Percentiles rank a stretch among this genome's conserved stretches.
Evolutionary conservation across 129 eudicot genomes (phyloP).

Genomic region (Artemisia argyi): DNA sequence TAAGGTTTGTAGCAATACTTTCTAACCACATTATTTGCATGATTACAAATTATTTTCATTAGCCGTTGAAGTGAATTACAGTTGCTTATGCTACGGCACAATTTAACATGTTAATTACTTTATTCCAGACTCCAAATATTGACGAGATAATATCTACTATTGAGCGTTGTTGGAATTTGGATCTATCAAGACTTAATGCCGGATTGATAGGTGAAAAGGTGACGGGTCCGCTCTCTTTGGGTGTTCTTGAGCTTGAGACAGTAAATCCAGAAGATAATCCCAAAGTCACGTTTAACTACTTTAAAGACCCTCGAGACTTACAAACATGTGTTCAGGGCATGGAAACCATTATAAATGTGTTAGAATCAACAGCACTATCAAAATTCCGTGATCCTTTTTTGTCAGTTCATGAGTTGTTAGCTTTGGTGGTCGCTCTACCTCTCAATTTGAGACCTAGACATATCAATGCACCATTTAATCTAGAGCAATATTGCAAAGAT

Average conservation of each 20-base stretch:
- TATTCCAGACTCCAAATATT: constrained; percentile 12
- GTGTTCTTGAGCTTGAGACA: too few relatives aligned
- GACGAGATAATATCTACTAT: too few relatives aligned
- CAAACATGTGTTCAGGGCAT: constrained; percentile 74
- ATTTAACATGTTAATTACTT: background rate
- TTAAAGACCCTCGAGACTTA: constrained; percentile 65
- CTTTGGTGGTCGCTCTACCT: constrained; percentile 47
- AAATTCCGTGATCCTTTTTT: constrained; percentile 48
- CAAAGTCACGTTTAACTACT: too few relatives aligned
- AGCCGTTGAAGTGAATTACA: too few relatives aligned
- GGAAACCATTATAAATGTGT: constrained; percentile 50
- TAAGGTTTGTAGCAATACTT: constrained; percentile 41
- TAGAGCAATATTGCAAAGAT: too few relatives aligned
- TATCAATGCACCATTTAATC: constrained; percentile 24
- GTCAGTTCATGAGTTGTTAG: constrained; percentile 35
- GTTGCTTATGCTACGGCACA: too few relatives aligned
- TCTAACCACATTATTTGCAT: background rate
- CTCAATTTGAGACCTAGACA: constrained; percentile 52
- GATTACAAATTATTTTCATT: too few relatives aligned
- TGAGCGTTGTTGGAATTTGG: constrained; percentile 12
- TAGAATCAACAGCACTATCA: constrained; percentile 51
- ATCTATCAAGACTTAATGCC: constrained; percentile 34
- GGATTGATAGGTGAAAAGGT: constrained; percentile 71
- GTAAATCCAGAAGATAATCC: too few relatives aligned
- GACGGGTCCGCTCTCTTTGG: constrained; percentile 64